Percentiles rank a stretch among this genome's conserved stretches.
phyloP scores from a whole-genome alignment of 352 stramenopile species.

The Phytophthora tubulina region DNA sequence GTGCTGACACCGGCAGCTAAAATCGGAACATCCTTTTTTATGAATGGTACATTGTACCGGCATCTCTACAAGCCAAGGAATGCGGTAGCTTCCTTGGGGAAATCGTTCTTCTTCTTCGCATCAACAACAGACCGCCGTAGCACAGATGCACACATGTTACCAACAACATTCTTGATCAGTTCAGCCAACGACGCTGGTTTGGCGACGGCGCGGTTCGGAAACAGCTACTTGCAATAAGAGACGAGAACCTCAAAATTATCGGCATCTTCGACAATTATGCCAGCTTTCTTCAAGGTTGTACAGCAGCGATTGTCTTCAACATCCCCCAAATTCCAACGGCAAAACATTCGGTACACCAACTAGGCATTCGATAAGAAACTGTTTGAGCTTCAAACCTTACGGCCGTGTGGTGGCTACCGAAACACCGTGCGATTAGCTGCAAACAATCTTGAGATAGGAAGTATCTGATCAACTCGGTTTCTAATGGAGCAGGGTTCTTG shows the following conservation, averaged over 20 bases:
- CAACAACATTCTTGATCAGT: constrained; percentile 25
- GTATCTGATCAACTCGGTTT: not conserved
- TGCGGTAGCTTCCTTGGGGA: constrained; percentile 21
- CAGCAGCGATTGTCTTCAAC: not conserved
- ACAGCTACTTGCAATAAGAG: constrained; percentile 24
- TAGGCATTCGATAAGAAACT: constrained; percentile 6
- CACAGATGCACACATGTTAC: constrained; percentile 21
- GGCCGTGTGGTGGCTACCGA: not conserved
- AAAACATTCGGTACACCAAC: not conserved
- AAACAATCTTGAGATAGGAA: constrained; percentile 1
- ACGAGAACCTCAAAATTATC: constrained; percentile 11
- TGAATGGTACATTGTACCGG: too few relatives aligned
- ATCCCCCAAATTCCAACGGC: not conserved
- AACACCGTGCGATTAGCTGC: not conserved
- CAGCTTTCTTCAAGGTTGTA: constrained; percentile 1
- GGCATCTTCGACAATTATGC: constrained; percentile 14
- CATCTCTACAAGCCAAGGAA: too few relatives aligned
- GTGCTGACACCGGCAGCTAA: too few relatives aligned
- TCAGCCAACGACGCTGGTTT: constrained; percentile 29
- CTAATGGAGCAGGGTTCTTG: not conserved
- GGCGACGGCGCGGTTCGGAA: constrained; percentile 17
- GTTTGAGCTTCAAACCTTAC: not conserved
- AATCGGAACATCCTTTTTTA: too few relatives aligned
- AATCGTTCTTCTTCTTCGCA: not conserved
- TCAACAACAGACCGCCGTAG: constrained; percentile 7